Percentiles rank a stretch among this genome's conserved stretches.
phyloP scores from a whole-genome alignment of 768 basidiomycete species.

The Rhodotorula kratochvilovae region DNA sequence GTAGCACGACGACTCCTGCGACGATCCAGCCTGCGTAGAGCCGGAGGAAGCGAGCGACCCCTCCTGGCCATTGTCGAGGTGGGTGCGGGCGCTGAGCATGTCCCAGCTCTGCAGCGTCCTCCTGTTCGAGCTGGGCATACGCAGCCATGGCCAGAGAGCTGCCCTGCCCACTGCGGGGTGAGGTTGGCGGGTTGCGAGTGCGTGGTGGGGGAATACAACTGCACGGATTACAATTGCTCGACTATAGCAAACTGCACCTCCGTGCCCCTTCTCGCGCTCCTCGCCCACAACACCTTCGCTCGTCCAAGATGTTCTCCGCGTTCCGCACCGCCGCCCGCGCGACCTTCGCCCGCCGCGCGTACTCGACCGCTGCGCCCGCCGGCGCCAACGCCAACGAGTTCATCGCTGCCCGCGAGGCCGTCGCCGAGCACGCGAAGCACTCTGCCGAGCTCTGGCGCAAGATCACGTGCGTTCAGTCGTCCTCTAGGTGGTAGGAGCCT shows the following conservation, averaged over 20 bases:
- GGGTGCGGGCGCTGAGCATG: neutral
- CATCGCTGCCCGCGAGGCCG: constrained; percentile 9
- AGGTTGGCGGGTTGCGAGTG: too few species aligned
- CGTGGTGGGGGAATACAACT: neutral
- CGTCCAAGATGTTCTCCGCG: constrained; percentile 11
- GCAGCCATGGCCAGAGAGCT: neutral
- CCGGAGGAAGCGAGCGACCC: neutral
- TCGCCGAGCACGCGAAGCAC: constrained; percentile 30
- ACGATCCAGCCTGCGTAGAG: neutral
- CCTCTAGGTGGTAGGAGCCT: neutral
- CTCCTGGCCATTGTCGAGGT: too few species aligned
- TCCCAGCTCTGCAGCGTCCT: neutral
- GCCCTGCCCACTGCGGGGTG: neutral
- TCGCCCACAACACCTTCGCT: neutral
- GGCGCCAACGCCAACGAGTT: constrained; percentile 14
- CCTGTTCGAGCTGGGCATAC: neutral
- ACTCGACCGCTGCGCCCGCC: constrained; percentile 22
- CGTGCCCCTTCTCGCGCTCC: neutral
- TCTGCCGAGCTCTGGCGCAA: constrained; percentile 39
- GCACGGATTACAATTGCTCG: too few species aligned
- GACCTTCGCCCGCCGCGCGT: constrained; percentile 10
- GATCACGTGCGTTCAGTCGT: constrained; percentile 31
- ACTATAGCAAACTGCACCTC: too few species aligned
- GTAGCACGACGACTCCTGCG: neutral
- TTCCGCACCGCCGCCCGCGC: constrained; percentile 17